phyloP scores from a whole-genome alignment of 148 eudicot genomes.

The Spergularia marina region DNA sequence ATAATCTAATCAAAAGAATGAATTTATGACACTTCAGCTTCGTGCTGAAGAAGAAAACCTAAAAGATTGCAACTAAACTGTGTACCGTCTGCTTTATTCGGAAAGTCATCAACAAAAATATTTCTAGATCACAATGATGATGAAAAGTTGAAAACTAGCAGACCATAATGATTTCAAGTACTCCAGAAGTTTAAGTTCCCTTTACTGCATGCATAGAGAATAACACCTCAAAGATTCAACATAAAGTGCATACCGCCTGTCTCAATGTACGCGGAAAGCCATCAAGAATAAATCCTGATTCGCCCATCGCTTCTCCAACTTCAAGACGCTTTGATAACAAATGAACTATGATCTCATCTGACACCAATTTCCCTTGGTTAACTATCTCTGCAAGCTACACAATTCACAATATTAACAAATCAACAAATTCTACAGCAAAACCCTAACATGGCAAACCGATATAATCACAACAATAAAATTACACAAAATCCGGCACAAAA shows the following conservation, averaged over 20 bases:
- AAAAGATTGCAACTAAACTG: no score
- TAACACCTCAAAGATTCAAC: background rate
- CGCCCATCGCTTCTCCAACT: slow-evolving; percentile 68
- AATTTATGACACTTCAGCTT: no score
- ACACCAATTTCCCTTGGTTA: slow-evolving; percentile 70
- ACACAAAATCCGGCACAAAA: background rate
- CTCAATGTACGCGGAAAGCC: slow-evolving; percentile 91
- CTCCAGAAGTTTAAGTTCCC: no score
- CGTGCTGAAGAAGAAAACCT: no score
- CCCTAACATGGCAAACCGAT: background rate
- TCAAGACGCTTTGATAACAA: slow-evolving; percentile 79
- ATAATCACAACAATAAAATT: background rate
- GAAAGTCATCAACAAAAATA: no score
- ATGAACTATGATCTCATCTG: slow-evolving; percentile 76
- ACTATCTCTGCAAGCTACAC: slow-evolving; percentile 83
- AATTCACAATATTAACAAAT: background rate
- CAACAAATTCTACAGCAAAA: background rate
- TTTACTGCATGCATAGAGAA: background rate
- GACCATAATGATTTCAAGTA: no score
- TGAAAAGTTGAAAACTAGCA: no score
- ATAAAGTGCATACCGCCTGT: slow-evolving; percentile 72
- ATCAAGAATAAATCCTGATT: slow-evolving; percentile 89
- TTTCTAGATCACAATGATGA: no score
- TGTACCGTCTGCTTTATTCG: no score
- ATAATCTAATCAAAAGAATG: no score